Base-by-base conservation (phyloP, 2,329 filamentous ascomycete species). In the Calonectria pteridis region DNA sequence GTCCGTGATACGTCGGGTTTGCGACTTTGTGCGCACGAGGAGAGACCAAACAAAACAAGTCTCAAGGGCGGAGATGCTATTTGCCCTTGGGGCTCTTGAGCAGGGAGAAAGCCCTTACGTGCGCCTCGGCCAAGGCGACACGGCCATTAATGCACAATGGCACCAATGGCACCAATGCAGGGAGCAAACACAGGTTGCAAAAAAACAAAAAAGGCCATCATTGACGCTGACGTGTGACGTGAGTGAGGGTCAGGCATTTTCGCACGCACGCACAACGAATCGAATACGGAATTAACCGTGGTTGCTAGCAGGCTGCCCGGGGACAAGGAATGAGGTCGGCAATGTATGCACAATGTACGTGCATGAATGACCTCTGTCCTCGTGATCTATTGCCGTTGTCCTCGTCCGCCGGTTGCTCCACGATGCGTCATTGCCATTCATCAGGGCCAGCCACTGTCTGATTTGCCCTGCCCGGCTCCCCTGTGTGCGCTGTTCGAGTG, bases 151-250 rank as follows among this genome's bases (percentile, higher is more conserved):
- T 63, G 67, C 55, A 62, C 43, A 40, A 53, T 69, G 65, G 65
- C 66, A 67, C 70, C 55, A 72, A 72, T 49, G 67, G 67, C 55
- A 51, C 49, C 46, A 64, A 64, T 69, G 58, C 58, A 33, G 63
- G 58, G 53, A 55, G 63, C n/a, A 63, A 46, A 59, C 28, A 62
- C 37, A 65, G 49, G 14, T 46, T 59, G 49, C 26, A 35, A 65
- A n/a, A 43, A 63, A 63, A 64, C 20, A 49, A 46, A 67, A 67
- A 35, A 31, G 29, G 49, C 37, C 49, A n/a, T 59, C 29, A 23
- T 35, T 55, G 55, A 50, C 65, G 70, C 69, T 67, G 64, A 72
- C 64, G 64, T 66, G 64, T 67, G 69, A 72, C 69, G 31, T 43
- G 51, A 31, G 51, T 13, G 18, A 37, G 55, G 33, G 31, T 59